Percentiles rank a stretch among this genome's conserved stretches.
Evolutionary conservation across 352 stramenopile species (phyloP).

Genomic region (Achlya hypogyna): DNA sequence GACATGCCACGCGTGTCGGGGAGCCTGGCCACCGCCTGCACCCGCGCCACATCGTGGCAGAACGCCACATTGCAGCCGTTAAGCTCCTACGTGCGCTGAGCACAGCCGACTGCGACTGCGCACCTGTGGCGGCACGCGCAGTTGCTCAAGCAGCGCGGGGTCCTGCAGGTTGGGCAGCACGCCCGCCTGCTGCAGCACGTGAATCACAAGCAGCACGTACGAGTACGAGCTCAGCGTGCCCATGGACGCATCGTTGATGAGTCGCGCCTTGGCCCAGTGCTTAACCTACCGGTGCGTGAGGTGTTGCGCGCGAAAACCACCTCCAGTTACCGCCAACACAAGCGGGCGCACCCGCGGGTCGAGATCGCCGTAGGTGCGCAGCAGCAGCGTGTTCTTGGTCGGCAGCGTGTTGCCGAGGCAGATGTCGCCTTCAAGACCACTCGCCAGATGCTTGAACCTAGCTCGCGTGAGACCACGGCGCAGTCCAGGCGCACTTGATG

Average conservation of each 20-base stretch:
- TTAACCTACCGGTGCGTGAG: constrained; percentile 87
- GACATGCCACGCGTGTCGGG: constrained; percentile 12
- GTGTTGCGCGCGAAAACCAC: neutral
- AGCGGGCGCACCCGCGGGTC: constrained; percentile 77
- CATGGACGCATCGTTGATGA: constrained; percentile 93
- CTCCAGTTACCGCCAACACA: constrained; percentile 62
- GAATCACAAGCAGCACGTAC: constrained; percentile 96
- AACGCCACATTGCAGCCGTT: constrained; percentile 70
- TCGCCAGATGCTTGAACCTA: constrained; percentile 48
- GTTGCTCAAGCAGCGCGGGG: constrained; percentile 35
- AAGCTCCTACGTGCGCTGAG: constrained; percentile 20
- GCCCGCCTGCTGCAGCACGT: constrained; percentile 87
- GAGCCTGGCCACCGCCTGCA: neutral
- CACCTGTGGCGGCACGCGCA: constrained; percentile 26
- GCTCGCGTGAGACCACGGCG: neutral
- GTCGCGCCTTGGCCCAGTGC: constrained; percentile 94
- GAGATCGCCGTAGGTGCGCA: constrained; percentile 67
- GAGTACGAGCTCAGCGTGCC: constrained; percentile 97
- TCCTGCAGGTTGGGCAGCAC: constrained; percentile 95
- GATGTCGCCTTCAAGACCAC: constrained; percentile 61
- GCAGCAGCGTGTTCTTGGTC: constrained; percentile 66
- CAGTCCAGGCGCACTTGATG: constrained; percentile 26
- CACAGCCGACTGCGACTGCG: neutral
- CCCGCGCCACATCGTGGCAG: constrained; percentile 29
- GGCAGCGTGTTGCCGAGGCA: constrained; percentile 80